Evolutionary conservation across 169 alveolate species (phyloP), one percentile per base, ranked within the genome.

Genomic region (Haemoproteus tartakovskyi): DNA sequence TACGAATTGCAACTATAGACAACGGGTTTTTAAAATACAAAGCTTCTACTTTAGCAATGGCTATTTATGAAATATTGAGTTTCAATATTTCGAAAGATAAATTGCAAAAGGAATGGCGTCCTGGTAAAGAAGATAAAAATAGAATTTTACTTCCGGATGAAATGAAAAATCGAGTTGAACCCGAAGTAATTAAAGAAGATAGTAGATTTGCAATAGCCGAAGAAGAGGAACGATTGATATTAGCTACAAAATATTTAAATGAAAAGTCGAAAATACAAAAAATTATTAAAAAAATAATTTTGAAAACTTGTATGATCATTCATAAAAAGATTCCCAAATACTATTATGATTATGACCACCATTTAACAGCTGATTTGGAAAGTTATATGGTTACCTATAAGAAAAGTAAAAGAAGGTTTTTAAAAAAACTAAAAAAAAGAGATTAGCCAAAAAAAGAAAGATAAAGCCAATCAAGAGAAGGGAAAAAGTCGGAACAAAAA

Each of bases 211-310:
- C 57, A 12, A 74, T 74, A 40, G 84, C 78, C 16, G 84, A 74
- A 33, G 84, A 74, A 24, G 84, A 74, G 14, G 78, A 74, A 27
- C 84, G 84, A 45, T 74, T 74, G 38, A 56, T 74, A 14, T 36
- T 45, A 22, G 84, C 84, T 18, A 48, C 74, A 5, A 56, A 43
- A 12, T 74, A 74, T 57, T 56, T 59, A 11, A 74, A 57, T 26
- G 62, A 74, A 47, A 74, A 74, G 43, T 8, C 33, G 4, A 27
- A 43, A 16, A 33, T 74, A 5, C 47, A 27, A 12, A 45, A 46
- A 37, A 33, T 11, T 11, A 38, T 74, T 24, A 74, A 57, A 60
- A 60, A 47, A 19, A 19, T 51, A 41, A 57, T 74, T 11, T 21
- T 74, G 9, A n/a, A 36, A 19, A 2, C 57, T 5, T 74, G 84